Percentiles rank a stretch among this genome's conserved stretches.
phyloP scores from a whole-genome alignment of 371 early-diverging fungal genomes.

The Circinella umbellata region DNA sequence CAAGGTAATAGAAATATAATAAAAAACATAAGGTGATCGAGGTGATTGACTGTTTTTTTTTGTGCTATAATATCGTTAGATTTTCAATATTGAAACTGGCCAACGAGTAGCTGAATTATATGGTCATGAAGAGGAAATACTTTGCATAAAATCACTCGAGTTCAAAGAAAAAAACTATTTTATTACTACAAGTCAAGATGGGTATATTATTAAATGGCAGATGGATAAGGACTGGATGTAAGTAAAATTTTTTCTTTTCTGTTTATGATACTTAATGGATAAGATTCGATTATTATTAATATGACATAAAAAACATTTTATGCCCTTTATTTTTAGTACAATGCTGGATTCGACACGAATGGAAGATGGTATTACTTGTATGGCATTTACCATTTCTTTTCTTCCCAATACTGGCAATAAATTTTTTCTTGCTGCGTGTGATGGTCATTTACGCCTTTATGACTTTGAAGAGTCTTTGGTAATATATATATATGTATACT shows the following conservation, averaged over 20 bases:
- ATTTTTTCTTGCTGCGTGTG: conserved; percentile 88
- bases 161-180: conserved; percentile 82
- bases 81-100: conserved; percentile 78
- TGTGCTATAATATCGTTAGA: conserved; percentile 29
- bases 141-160: conserved; percentile 75
- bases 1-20: conserved; percentile 52
- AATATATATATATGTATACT: conserved; percentile 7
- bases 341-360: conserved; percentile 63
- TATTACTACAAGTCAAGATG: conserved; percentile 91
- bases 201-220: conserved; percentile 88
- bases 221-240: conserved; percentile 78
- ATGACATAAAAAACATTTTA: too few species aligned
- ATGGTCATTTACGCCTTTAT: conserved; percentile 83
- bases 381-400: conserved; percentile 93
- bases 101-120: conserved; percentile 72
- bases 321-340: conserved; percentile 32
- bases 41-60: background rate
- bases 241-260: conserved; percentile 12
- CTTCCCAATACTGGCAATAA: conserved; percentile 92
- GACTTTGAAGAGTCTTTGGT: conserved; percentile 86
- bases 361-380: conserved; percentile 86
- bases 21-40: background rate
- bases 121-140: conserved; percentile 87
- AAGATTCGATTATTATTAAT: too few species aligned
- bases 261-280: background rate